Base-by-base conservation (phyloP, 2,329 filamentous ascomycete species). In the Paecilomyces sp. region DNA sequence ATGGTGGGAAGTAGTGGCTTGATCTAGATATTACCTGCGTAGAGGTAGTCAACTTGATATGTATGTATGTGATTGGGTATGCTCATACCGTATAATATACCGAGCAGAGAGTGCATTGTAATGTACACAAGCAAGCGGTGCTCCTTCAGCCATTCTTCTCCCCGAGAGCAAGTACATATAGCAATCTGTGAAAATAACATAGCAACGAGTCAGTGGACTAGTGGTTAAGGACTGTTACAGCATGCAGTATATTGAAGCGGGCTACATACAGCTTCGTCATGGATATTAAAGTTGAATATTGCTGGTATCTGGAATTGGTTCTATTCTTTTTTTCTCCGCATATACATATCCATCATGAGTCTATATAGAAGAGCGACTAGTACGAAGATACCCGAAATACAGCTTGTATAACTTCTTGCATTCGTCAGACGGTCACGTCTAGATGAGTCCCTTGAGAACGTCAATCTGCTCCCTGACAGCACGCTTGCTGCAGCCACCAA, bases 401-500 rank as follows among this genome's bases (percentile, higher is more conserved):
- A 9, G 15, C 1, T 1, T 3, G 15, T 9, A 47, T 47, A n/a
- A 47, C 8, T 33, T 33, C 31, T 33, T 33, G 5, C 1, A 33
- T 33, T 3, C 1, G 12, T 33, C 31, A 47, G n/a, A 22, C 8
- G 9, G 7, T 47, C 3, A 9, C 15, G 1, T 6, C 7, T 47
- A 47, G 13, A 90, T 72, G 64, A 84, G 82, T 1, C 78, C 75
- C 66, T 80, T 79, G 59, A 91, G 70, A 63, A 82, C 82, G 56
- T 86, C 81, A 63, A 91, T 90, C 78, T 91, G 90, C 69, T 83
- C 80, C 33, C 87, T 66, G 33, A 92, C 87, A 25, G 84, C 82
- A 12, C 82, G 82, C 76, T 83, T 86, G 78, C 89, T 92, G 25
- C 90, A 94, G 30, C 91, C 90, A 25, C 91, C 92, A 65, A 86